phyloP scores from a whole-genome alignment of 2,329 filamentous ascomycete genomes.

The Alternaria brassicicola region DNA sequence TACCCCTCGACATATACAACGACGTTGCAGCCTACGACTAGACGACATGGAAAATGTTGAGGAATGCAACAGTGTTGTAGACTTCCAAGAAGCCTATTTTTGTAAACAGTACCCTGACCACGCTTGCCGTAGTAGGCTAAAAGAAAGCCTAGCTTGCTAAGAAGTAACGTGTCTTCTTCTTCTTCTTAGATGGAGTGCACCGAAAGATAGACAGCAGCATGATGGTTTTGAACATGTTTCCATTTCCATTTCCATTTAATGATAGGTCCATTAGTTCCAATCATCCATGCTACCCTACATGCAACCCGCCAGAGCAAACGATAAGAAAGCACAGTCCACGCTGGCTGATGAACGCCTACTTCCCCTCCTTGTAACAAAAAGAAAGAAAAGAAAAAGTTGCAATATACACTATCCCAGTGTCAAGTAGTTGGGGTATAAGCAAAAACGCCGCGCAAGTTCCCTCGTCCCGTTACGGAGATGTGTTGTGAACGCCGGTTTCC shows the following conservation, averaged over 20 bases:
- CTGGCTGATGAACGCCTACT: slow-evolving; percentile 10
- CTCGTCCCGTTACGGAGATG: background rate
- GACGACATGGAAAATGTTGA: too few relatives aligned
- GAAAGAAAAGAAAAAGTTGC: slow-evolving; percentile 11
- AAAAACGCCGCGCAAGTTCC: slow-evolving; percentile 9
- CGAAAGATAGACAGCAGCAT: too few relatives aligned
- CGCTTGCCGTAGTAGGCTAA: too few relatives aligned
- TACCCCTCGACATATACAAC: background rate
- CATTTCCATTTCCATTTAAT: slow-evolving; percentile 10
- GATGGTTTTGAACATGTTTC: slow-evolving; percentile 1
- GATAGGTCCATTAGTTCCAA: background rate
- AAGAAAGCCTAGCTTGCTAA: too few relatives aligned
- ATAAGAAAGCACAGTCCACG: background rate
- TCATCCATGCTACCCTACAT: background rate
- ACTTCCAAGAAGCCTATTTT: too few relatives aligned
- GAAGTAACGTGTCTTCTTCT: too few relatives aligned
- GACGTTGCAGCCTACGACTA: too few relatives aligned
- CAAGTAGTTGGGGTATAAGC: slow-evolving; percentile 29
- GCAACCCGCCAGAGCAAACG: background rate
- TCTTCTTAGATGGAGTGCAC: too few relatives aligned
- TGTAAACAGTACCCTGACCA: too few relatives aligned
- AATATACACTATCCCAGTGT: slow-evolving; percentile 34
- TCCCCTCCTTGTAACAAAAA: background rate
- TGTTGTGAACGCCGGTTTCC: background rate
- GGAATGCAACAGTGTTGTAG: too few relatives aligned